Percentiles rank a stretch among this genome's conserved stretches.
These are phyloP conservation scores for Sporisorium reilianum DNA, from an alignment of 1,284 basidiomycete genomes.

Conservation along the genomic window DNA sequence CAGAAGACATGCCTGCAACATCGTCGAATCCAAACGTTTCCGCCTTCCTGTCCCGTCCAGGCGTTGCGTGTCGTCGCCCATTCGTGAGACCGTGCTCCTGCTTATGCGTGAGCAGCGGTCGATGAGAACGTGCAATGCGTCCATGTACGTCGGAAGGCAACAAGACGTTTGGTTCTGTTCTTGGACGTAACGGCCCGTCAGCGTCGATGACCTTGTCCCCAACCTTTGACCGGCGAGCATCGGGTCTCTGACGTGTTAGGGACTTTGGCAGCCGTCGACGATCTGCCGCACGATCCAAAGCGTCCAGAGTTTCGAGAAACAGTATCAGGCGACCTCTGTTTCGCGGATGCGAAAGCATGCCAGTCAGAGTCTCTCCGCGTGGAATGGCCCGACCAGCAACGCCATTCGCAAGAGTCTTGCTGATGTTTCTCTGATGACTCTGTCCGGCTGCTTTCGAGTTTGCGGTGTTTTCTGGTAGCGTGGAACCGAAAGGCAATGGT, in stretches of 20 bases:
- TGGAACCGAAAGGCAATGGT: not conserved
- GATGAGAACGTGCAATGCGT: slow-evolving; percentile 17
- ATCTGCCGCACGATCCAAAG: slow-evolving; percentile 22
- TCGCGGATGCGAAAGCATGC: slow-evolving; percentile 34
- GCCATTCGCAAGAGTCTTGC: slow-evolving; percentile 1
- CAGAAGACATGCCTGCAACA: slow-evolving; percentile 45
- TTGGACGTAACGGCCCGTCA: not conserved
- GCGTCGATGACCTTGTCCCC: not conserved
- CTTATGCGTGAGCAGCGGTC: not conserved
- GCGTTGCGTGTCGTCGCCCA: slow-evolving; percentile 9
- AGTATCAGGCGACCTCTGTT: slow-evolving; percentile 23
- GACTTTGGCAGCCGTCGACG: slow-evolving; percentile 14
- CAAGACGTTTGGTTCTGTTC: not conserved
- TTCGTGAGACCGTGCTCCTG: slow-evolving; percentile 11
- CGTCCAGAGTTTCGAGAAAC: slow-evolving; percentile 29
- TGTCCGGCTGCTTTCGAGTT: slow-evolving; percentile 6
- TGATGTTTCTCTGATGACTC: not conserved
- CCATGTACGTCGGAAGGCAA: not conserved
- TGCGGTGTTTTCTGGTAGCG: not conserved
- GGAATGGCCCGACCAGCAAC: not conserved
- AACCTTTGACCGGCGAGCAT: not conserved
- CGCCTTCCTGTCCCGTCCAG: slow-evolving; percentile 9
- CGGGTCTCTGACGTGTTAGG: not conserved
- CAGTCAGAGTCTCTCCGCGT: slow-evolving; percentile 14
- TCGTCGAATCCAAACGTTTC: slow-evolving; percentile 18